Evolutionary conservation across 805 yeast species (phyloP), one percentile per base, ranked within the genome.

Genomic region (Nakazawaea sp.): DNA sequence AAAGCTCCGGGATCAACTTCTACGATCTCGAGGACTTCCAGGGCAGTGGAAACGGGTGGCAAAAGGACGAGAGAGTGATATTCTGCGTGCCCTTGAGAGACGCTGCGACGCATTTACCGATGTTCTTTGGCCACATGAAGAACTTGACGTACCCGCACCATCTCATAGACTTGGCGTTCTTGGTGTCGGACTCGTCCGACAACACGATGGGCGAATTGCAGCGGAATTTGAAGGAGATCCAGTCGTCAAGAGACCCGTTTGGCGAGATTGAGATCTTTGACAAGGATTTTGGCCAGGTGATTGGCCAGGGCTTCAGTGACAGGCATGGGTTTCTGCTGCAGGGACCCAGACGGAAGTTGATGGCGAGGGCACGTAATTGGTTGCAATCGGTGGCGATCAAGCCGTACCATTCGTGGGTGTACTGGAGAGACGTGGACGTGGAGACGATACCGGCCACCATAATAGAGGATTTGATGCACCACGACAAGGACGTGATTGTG

Each of bases 391-490:
- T 82, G 5, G 94, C 96, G 1, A 59, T 90, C 34, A 81, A 79
- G 56, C 97, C 97, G 1, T 79, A 90, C 56, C 97, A 90, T 56
- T 78, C 95, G 6, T 88, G 89, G 83, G 96, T 90, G 6, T 88
- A 89, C 58, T 90, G 97, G 97, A 70, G 97, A 59, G 97, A 90
- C 63, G 96, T 92, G 10, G 97, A 90, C 59, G 95, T 90, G n/a
- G 96, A 89, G 56, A 79, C 89, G 0, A 77, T 82, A 21, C 95
- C 96, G 4, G 70, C 79, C 1, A 80, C 96, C 1, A 76, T 89
- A 43, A 59, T 89, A 44, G 96, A 89, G 59, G 97, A 89, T 59
- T 65, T 89, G 49, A 90, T 90, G 97, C 83, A 76, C 50, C 96
- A 87, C 58, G 78, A 82, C 55, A 76, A 74, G 53, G 97, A 90